Evolutionary conservation across 1,139 yeast species (phyloP).

Genomic region (Spathaspora sp.): DNA sequence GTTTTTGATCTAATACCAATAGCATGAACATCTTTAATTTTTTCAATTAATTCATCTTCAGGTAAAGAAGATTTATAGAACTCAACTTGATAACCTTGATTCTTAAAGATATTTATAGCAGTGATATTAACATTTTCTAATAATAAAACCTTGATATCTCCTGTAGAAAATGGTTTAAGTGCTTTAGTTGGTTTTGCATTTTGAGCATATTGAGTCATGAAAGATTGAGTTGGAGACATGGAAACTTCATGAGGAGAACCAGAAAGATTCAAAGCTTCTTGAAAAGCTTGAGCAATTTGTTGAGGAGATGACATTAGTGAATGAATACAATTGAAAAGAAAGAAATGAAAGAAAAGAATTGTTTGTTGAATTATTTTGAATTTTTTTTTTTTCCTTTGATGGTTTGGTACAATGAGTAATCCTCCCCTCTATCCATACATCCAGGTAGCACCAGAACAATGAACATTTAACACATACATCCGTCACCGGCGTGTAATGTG

Average conservation of each 20-base stretch:
- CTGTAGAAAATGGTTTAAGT: conserved; percentile 85
- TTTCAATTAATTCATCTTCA: conserved; percentile 92
- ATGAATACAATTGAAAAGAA: background rate
- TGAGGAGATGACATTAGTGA: conserved; percentile 62
- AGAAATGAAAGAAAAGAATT: background rate
- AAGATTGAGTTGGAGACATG: conserved; percentile 66
- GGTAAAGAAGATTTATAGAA: conserved; percentile 86
- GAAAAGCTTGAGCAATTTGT: conserved; percentile 63
- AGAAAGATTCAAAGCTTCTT: conserved; percentile 51
- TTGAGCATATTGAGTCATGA: conserved; percentile 39
- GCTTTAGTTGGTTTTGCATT: conserved; percentile 59
- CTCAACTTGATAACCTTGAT: conserved; percentile 97
- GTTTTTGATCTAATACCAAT: conserved; percentile 98
- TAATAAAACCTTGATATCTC: conserved; percentile 86
- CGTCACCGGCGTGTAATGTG: conserved; percentile 1
- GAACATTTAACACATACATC: background rate
- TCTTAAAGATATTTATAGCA: conserved; percentile 79
- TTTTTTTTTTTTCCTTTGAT: conserved; percentile 4
- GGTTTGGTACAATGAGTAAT: conserved; percentile 1
- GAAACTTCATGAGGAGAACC: conserved; percentile 64
- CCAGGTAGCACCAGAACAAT: too few relatives aligned
- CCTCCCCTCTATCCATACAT: too few relatives aligned
- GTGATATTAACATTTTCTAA: conserved; percentile 92
- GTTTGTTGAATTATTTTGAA: background rate
- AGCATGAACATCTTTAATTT: conserved; percentile 91